phyloP scores from a whole-genome alignment of 2,329 filamentous ascomycete genomes.

The Polychaeton citri region DNA sequence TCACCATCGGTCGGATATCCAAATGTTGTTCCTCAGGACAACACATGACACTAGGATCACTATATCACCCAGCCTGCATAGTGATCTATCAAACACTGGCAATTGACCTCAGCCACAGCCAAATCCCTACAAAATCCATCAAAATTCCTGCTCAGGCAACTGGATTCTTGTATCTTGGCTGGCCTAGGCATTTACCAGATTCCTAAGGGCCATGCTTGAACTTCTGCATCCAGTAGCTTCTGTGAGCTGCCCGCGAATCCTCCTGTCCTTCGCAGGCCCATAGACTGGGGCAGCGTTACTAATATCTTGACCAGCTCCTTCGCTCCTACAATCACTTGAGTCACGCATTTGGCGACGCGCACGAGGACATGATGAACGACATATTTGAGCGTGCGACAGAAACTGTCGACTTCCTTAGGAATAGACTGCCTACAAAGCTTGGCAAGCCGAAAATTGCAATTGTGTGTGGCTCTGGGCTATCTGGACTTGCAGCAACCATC shows the following conservation, averaged over 20 bases:
- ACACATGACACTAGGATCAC: too few species aligned
- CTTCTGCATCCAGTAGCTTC: not conserved
- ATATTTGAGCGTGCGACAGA: conserved; percentile 34
- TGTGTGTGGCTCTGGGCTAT: conserved; percentile 51
- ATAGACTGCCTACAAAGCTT: conserved; percentile 38
- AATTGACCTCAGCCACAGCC: too few species aligned
- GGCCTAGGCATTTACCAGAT: too few species aligned
- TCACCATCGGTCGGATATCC: not conserved
- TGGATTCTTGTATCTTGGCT: too few species aligned
- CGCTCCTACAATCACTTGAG: conserved; percentile 9
- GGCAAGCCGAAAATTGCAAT: conserved; percentile 44
- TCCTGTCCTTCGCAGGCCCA: not conserved
- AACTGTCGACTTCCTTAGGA: conserved; percentile 37
- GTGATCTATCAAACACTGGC: too few species aligned
- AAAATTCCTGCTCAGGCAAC: too few species aligned
- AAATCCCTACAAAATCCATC: too few species aligned
- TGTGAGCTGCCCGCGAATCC: not conserved
- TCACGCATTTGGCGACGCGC: conserved; percentile 16
- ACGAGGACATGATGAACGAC: conserved; percentile 19
- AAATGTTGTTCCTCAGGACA: too few species aligned
- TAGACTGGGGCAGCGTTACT: not conserved
- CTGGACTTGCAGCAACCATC: conserved; percentile 45
- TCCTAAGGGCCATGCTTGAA: not conserved
- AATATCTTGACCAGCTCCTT: not conserved
- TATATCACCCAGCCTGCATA: too few species aligned